Conservation (phyloP, 345 rosid genomes). For the Corymbia maculata region DNA sequence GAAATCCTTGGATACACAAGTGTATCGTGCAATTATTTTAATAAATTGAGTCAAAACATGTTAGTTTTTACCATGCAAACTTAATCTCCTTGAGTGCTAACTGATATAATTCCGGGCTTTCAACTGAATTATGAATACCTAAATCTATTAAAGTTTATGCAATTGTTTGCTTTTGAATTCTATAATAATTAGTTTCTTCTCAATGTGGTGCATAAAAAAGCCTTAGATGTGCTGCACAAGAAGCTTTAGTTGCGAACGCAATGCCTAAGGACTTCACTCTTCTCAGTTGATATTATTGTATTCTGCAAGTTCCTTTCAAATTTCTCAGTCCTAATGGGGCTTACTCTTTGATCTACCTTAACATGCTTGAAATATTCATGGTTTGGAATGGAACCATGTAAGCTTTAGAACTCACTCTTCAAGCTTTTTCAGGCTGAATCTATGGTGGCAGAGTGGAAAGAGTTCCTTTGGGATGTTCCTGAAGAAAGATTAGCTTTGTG, state of each 20-base stretch:
- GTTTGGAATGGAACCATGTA: background rate
- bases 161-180: background rate
- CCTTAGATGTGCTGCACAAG: background rate
- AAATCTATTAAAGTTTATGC: background rate
- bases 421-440: slow-evolving; percentile 71
- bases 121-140: background rate
- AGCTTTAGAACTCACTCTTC: background rate
- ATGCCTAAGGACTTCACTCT: background rate
- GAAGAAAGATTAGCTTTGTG: slow-evolving; percentile 98
- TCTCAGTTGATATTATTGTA: background rate
- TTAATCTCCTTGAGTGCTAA: background rate
- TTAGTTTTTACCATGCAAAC: background rate
- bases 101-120: background rate
- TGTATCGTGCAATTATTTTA: background rate
- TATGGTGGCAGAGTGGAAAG: slow-evolving; percentile 99
- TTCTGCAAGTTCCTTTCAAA: background rate
- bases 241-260: background rate
- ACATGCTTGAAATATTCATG: background rate
- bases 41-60: background rate
- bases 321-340: background rate
- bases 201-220: background rate
- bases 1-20: background rate
- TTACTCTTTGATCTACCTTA: background rate
- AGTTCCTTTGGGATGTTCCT: slow-evolving; percentile 99
- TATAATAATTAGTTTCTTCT: background rate